Evolutionary conservation across 495 filamentous ascomycete genomes (phyloP).

Genomic region (Amphirosellinia nigrospora): DNA sequence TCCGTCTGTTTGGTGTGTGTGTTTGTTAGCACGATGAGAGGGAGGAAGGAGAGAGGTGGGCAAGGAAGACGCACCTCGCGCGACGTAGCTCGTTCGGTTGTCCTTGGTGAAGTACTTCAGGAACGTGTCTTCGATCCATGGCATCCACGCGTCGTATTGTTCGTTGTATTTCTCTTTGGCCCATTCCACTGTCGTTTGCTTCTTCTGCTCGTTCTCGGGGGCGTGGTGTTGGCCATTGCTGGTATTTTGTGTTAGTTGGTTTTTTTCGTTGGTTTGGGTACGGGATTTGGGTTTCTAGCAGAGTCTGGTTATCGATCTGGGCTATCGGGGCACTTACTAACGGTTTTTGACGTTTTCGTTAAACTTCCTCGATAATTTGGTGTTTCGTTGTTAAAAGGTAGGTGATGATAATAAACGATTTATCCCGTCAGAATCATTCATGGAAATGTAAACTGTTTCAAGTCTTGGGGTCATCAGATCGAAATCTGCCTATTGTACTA

Average conservation of each 20-base stretch:
- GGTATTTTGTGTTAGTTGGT: neutral
- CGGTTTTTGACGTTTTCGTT: neutral
- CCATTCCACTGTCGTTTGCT: constrained; percentile 53
- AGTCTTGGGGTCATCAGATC: neutral
- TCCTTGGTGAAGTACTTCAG: constrained; percentile 73
- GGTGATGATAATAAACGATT: neutral
- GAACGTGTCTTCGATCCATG: constrained; percentile 76
- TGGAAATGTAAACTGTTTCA: neutral
- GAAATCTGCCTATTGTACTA: neutral
- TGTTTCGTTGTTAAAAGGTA: neutral
- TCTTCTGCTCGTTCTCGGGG: neutral
- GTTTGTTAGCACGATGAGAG: constrained; percentile 7
- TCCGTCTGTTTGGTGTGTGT: constrained; percentile 52
- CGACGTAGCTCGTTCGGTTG: constrained; percentile 71
- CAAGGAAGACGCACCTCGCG: constrained; percentile 54
- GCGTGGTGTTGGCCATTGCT: constrained; percentile 8
- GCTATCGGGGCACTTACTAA: neutral
- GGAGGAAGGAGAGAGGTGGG: neutral
- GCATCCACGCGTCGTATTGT: constrained; percentile 75
- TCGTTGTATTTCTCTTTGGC: constrained; percentile 63
- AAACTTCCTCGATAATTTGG: neutral
- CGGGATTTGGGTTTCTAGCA: neutral
- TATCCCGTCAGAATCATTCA: neutral
- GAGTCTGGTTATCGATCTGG: neutral
- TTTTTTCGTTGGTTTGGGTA: neutral